Percentiles rank a stretch among this genome's conserved stretches.
Evolutionary conservation across 2,329 filamentous ascomycete species (phyloP).

Genomic region (Penicillium hordei): DNA sequence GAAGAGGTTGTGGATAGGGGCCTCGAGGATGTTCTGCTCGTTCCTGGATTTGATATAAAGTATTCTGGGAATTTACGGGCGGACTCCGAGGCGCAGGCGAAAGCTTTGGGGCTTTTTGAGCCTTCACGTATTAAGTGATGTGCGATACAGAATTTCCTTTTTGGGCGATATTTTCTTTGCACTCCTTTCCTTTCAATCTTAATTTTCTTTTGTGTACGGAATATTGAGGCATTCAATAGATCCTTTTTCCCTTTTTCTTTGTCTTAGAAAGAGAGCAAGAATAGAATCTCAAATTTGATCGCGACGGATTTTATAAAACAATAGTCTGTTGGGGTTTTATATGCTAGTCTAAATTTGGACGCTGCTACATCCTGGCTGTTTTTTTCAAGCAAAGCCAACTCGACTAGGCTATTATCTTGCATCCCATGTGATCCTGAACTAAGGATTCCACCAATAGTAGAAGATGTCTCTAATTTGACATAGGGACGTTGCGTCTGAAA

Average conservation of each 20-base stretch:
- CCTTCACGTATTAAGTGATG: background rate
- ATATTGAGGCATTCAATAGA: background rate
- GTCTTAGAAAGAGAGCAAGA: background rate
- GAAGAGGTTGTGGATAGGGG: constrained; percentile 2
- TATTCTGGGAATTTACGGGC: constrained; percentile 4
- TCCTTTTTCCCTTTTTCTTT: background rate
- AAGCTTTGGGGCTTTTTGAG: constrained; percentile 1
- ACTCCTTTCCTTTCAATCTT: background rate
- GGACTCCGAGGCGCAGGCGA: background rate
- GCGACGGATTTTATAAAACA: background rate
- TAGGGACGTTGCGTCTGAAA: background rate
- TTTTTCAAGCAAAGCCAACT: background rate
- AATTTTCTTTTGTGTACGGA: background rate
- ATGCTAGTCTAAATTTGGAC: background rate
- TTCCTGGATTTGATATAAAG: constrained; percentile 4
- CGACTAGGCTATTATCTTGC: background rate
- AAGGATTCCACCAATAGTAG: background rate
- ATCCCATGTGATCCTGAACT: background rate
- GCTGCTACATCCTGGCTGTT: background rate
- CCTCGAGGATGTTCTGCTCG: background rate
- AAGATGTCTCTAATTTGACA: background rate
- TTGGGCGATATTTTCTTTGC: background rate
- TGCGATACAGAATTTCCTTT: background rate
- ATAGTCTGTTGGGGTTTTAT: background rate
- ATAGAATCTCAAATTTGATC: background rate